Evolutionary conservation across 2,329 filamentous ascomycete genomes (phyloP).

Genomic region (Didymella lethalis): DNA sequence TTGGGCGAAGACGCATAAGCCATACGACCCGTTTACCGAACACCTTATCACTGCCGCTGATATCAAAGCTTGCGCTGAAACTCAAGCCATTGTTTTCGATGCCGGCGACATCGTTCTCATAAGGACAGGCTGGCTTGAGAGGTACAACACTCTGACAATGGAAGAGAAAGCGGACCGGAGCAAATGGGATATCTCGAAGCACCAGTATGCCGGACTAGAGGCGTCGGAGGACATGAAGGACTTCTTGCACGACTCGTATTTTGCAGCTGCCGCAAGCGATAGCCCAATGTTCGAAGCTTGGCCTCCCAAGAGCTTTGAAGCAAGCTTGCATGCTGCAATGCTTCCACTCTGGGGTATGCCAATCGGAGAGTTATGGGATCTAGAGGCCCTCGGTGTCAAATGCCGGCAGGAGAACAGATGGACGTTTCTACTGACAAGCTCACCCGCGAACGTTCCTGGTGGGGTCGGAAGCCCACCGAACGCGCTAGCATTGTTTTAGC

Average conservation of each 20-base stretch:
- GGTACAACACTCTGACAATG: conserved; percentile 24
- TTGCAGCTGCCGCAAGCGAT: conserved; percentile 15
- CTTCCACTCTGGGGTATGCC: conserved; percentile 43
- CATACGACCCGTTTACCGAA: conserved; percentile 34
- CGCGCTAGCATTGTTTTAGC: conserved; percentile 34
- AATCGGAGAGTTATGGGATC: conserved; percentile 49
- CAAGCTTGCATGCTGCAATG: conserved; percentile 32
- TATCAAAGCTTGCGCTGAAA: conserved; percentile 29
- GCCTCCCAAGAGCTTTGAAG: background rate
- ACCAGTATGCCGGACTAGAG: conserved; percentile 70
- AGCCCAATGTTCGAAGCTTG: background rate
- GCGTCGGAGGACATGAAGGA: conserved; percentile 80
- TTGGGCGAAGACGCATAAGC: conserved; percentile 27
- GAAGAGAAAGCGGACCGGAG: conserved; percentile 17
- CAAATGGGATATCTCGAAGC: conserved; percentile 21
- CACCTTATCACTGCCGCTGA: conserved; percentile 30
- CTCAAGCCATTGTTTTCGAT: conserved; percentile 29
- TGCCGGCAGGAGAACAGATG: conserved; percentile 41
- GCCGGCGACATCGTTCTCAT: conserved; percentile 45
- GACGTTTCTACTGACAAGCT: conserved; percentile 65
- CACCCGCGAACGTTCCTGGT: conserved; percentile 50
- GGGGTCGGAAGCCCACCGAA: conserved; percentile 43
- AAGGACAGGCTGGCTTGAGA: conserved; percentile 37
- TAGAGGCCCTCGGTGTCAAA: conserved; percentile 40
- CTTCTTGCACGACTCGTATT: conserved; percentile 75